Evolutionary conservation across 169 alveolate species (phyloP).

Genomic region (Plasmodium billcollinsi): DNA sequence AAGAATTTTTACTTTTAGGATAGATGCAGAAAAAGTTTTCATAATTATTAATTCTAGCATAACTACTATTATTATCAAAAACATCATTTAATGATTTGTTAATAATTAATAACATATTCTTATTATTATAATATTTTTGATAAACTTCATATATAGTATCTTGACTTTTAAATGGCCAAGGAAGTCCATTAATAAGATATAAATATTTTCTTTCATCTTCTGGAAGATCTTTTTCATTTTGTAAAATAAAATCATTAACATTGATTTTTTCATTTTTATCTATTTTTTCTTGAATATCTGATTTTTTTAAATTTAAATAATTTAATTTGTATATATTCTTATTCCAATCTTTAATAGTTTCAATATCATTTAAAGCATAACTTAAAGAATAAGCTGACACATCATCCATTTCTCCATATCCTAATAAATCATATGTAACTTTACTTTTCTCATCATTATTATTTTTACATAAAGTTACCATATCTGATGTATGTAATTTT

Average conservation of each 20-base stretch:
- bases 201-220: slow-evolving; percentile 3
- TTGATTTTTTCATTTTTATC: not conserved
- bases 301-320: slow-evolving; percentile 28
- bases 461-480: slow-evolving; percentile 27
- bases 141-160: slow-evolving; percentile 38
- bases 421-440: slow-evolving; percentile 36
- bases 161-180: slow-evolving; percentile 69
- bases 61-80: slow-evolving; percentile 7
- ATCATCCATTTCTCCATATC: slow-evolving; percentile 30
- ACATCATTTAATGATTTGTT: slow-evolving; percentile 17
- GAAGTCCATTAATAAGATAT: slow-evolving; percentile 30
- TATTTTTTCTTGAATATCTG: not conserved
- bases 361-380: slow-evolving; percentile 13
- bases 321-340: slow-evolving; percentile 22
- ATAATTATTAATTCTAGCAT: slow-evolving; percentile 32
- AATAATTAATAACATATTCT: slow-evolving; percentile 28
- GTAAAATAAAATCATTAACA: not conserved
- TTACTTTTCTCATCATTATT: slow-evolving; percentile 9
- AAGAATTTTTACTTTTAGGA: slow-evolving; percentile 14
- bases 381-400: slow-evolving; percentile 34
- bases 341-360: slow-evolving; percentile 37
- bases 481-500: slow-evolving; percentile 1
- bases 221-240: slow-evolving; percentile 1
- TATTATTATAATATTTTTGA: slow-evolving; percentile 21
- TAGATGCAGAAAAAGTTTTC: slow-evolving; percentile 50